phyloP scores from a whole-genome alignment of 139 green algal species.

The Pleodorina starrii region DNA sequence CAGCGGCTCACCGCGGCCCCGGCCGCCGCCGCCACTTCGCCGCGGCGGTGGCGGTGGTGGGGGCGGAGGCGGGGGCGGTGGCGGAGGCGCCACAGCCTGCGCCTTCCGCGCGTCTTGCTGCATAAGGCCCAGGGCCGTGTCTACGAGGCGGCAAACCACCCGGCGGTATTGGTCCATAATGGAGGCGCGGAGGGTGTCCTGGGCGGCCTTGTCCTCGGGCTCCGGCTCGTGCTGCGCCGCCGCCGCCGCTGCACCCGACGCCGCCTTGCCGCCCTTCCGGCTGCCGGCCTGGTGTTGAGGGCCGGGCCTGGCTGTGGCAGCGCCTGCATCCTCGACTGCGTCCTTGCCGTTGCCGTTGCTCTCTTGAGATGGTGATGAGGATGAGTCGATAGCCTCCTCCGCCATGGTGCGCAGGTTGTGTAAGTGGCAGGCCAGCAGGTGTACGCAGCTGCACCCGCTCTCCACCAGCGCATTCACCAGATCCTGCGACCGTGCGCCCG shows the following conservation, averaged over 20 bases:
- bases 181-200: neutral
- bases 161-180: conserved; percentile 10
- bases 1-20: neutral
- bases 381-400: conserved; percentile 36
- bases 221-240: neutral
- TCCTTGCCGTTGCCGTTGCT: neutral
- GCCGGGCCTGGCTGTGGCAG: neutral
- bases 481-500: too few species aligned
- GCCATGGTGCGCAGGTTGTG: conserved; percentile 62
- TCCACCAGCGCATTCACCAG: conserved; percentile 49
- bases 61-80: neutral
- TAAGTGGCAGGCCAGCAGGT: conserved; percentile 58
- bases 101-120: neutral
- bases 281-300: too few species aligned
- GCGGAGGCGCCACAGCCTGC: neutral
- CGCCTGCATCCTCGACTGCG: too few species aligned
- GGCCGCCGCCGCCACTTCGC: neutral
- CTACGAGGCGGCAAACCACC: neutral
- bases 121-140: neutral
- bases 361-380: too few species aligned
- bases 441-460: conserved; percentile 46
- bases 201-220: neutral
- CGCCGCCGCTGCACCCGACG: too few species aligned
- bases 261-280: too few species aligned
- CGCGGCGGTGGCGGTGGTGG: neutral